Conservation (phyloP, 768 basidiomycete species). For the Boletus speciosus region DNA sequence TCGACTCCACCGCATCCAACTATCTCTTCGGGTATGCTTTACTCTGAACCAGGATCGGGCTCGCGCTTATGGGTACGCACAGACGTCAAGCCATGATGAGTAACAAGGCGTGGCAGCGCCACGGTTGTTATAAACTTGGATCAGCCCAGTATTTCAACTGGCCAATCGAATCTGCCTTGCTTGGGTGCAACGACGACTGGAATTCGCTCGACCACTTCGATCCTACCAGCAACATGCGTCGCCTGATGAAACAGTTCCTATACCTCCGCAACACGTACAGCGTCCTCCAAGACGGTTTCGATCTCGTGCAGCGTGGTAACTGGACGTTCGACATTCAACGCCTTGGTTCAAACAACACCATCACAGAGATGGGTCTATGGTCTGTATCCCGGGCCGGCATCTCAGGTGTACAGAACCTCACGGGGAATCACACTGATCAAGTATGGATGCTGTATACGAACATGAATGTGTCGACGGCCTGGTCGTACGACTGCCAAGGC, state of each 20-base stretch:
- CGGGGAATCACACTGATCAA: conserved; percentile 57
- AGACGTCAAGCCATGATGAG: conserved; percentile 92
- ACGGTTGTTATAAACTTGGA: conserved; percentile 89
- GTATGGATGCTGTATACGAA: conserved; percentile 87
- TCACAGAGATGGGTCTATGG: conserved; percentile 87
- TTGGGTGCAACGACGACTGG: conserved; percentile 89
- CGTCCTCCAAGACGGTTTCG: conserved; percentile 81
- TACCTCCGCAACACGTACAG: conserved; percentile 65
- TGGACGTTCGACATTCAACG: conserved; percentile 78
- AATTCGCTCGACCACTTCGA: conserved; percentile 95
- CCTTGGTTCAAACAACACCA: conserved; percentile 80
- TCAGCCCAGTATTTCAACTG: conserved; percentile 94
- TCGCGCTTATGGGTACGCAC: conserved; percentile 1
- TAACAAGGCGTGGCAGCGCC: conserved; percentile 84
- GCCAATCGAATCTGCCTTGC: conserved; percentile 70
- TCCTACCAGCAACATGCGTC: conserved; percentile 74
- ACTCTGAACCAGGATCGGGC: background rate
- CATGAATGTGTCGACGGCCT: conserved; percentile 71
- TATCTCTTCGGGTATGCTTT: conserved; percentile 78
- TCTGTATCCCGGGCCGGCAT: conserved; percentile 71
- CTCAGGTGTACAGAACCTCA: conserved; percentile 53
- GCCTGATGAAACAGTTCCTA: conserved; percentile 70
- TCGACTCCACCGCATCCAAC: conserved; percentile 84
- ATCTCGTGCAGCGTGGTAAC: conserved; percentile 79
- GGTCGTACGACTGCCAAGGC: conserved; percentile 55